Evolutionary conservation across 1,139 yeast species (phyloP), one percentile per base, ranked within the genome.

Genomic region (Geotrichum cucujoidarum): DNA sequence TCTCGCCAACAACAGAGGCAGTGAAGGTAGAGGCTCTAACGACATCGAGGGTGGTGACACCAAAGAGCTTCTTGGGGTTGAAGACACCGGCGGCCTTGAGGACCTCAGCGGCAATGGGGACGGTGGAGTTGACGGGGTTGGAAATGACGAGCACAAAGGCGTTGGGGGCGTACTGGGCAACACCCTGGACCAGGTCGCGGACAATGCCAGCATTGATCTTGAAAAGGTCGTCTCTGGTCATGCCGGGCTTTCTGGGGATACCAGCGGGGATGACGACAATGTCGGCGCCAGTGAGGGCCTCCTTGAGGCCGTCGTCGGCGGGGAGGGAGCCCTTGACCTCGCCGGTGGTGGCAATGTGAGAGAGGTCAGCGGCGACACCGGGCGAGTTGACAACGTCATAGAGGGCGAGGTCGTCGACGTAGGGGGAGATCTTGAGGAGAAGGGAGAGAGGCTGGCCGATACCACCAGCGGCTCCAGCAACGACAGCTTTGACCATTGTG

Each of bases 171-270:
- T 71, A 64, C 50, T 77, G 76, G 45, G 95, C 94, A 61, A 85
- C 81, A 46, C 86, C 87, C 67, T 78, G 78, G 56, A 95, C 90
- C 62, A 90, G 74, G 67, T 81, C 90, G 58, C 84, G 76, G 50
- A 90, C 89, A 68, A 90, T 90, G 45, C 89, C 84, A 43, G 95
- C 96, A 66, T 90, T 90, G 73, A 92, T 86, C 73, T 81, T 81
- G 78, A 90, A 88, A 66, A 90, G 77, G 66, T 90, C 97, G 67
- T 89, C 97, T 70, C 97, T 82, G 57, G 96, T 86, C 97, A 90
- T 90, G 59, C 97, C 97, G 51, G 97, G 97, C 74, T 90, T 90
- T 74, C 97, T 81, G 67, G 97, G 97, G 52, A 90, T 87, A 66
- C 97, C 97, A 44, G 97, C 97, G 55, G 97, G 96, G 66, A 90